Evolutionary conservation across 441 rosid species (phyloP).

Genomic region (Oxalis stricta): DNA sequence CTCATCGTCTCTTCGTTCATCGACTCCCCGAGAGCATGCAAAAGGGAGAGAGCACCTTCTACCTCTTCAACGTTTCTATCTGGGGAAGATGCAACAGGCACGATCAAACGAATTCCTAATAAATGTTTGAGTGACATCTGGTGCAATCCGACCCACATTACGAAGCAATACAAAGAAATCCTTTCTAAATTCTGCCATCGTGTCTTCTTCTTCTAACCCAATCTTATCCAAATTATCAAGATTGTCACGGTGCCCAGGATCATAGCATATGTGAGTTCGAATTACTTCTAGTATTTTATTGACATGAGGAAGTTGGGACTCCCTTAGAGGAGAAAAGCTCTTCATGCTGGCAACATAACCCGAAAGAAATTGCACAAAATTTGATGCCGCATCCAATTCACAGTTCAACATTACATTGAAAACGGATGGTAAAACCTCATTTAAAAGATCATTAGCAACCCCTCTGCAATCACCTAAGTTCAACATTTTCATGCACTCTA

Average conservation of each 20-base stretch:
- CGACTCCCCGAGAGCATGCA: conserved; percentile 81
- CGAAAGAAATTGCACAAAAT: conserved; percentile 63
- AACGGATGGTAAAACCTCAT: conserved; percentile 82
- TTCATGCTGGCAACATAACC: conserved; percentile 74
- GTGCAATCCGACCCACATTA: conserved; percentile 75
- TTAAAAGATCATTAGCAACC: conserved; percentile 47
- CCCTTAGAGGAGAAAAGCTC: conserved; percentile 47
- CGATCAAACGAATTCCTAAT: conserved; percentile 57
- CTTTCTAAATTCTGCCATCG: conserved; percentile 75
- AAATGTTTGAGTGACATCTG: conserved; percentile 64
- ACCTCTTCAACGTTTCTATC: conserved; percentile 82
- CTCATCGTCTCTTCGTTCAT: conserved; percentile 62
- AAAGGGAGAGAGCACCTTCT: conserved; percentile 89
- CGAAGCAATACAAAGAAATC: conserved; percentile 74
- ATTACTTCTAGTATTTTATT: conserved; percentile 77
- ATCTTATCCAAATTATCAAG: conserved; percentile 66
- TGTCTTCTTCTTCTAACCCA: conserved; percentile 85
- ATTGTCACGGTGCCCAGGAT: conserved; percentile 51
- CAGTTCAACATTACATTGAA: conserved; percentile 59
- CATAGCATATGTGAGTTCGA: conserved; percentile 54
- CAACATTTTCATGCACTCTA: conserved; percentile 71
- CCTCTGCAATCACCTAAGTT: conserved; percentile 42
- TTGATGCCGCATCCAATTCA: conserved; percentile 54
- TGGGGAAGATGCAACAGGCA: conserved; percentile 41
- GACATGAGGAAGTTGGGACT: conserved; percentile 53